Evolutionary conservation across 1,284 basidiomycete genomes (phyloP).

Genomic region (Uromyces viciae-fabae): DNA sequence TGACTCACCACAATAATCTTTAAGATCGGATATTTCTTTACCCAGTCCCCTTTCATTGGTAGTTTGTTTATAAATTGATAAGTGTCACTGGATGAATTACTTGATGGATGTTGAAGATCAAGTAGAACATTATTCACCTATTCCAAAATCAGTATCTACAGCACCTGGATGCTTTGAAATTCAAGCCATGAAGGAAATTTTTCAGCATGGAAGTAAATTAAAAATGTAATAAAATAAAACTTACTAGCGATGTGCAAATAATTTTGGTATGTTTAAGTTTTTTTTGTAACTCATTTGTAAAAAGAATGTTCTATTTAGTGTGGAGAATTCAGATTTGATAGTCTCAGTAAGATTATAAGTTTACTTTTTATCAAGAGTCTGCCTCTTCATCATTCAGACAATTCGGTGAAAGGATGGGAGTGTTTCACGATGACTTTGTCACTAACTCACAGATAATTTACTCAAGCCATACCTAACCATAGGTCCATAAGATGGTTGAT

Average conservation of each 20-base stretch:
- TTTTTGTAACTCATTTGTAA: conserved; percentile 31
- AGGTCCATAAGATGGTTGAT: background rate
- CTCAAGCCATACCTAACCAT: conserved; percentile 27
- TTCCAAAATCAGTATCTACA: conserved; percentile 11
- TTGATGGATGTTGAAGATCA: no score
- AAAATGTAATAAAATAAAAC: background rate
- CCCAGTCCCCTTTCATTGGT: background rate
- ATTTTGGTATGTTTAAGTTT: conserved; percentile 16
- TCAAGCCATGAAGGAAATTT: background rate
- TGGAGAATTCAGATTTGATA: background rate
- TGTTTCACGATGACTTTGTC: background rate
- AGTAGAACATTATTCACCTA: conserved; percentile 9
- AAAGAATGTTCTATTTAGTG: conserved; percentile 22
- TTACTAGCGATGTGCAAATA: conserved; percentile 28
- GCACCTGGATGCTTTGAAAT: conserved; percentile 33
- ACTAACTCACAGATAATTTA: conserved; percentile 15
- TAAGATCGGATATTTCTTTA: conserved; percentile 8
- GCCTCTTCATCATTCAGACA: no score
- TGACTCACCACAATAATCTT: background rate
- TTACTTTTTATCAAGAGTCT: no score
- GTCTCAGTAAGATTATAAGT: background rate
- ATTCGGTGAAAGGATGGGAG: background rate
- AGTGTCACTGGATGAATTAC: background rate
- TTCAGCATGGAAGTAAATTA: background rate
- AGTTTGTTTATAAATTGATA: background rate